Conservation (phyloP, 2,329 filamentous ascomycete species). For the Cercospora sojina region DNA sequence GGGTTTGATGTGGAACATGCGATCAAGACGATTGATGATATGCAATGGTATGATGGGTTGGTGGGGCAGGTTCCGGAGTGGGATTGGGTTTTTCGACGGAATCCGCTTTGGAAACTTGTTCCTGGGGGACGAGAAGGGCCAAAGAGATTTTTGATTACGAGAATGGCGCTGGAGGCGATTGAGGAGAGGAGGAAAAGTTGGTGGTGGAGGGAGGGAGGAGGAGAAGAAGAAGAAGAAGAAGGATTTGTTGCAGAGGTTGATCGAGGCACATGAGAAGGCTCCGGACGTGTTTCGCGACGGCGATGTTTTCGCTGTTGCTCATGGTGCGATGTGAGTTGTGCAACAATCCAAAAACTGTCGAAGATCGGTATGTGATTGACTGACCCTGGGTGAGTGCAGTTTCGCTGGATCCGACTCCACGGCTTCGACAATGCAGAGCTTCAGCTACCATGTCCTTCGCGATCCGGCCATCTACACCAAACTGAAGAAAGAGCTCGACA, state of each 20-base stretch:
- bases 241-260: slow-evolving; percentile 54
- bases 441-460: slow-evolving; percentile 54
- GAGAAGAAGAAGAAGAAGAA: slow-evolving; percentile 55
- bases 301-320: slow-evolving; percentile 58
- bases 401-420: slow-evolving; percentile 62
- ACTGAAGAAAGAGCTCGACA: slow-evolving; percentile 45
- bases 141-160: slow-evolving; percentile 51
- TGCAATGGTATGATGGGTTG: slow-evolving; percentile 55
- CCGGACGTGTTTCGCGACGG: slow-evolving; percentile 51
- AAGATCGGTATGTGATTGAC: slow-evolving; percentile 5
- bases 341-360: slow-evolving; percentile 25
- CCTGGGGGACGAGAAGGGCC: slow-evolving; percentile 44
- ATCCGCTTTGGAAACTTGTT: slow-evolving; percentile 50
- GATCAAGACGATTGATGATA: slow-evolving; percentile 55
- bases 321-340: slow-evolving; percentile 55
- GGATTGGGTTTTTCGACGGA: slow-evolving; percentile 50
- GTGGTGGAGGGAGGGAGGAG: slow-evolving; percentile 50
- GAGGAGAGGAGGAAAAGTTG: slow-evolving; percentile 46
- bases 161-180: slow-evolving; percentile 55
- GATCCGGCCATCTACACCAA: slow-evolving; percentile 49
- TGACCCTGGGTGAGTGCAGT: slow-evolving; percentile 9
- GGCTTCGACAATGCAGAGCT: slow-evolving; percentile 59
- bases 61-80: slow-evolving; percentile 54
- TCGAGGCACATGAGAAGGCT: slow-evolving; percentile 55
- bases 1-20: slow-evolving; percentile 53